Base-by-base conservation (phyloP, 139 green algal genomes). In the Chlorella sp. region DNA sequence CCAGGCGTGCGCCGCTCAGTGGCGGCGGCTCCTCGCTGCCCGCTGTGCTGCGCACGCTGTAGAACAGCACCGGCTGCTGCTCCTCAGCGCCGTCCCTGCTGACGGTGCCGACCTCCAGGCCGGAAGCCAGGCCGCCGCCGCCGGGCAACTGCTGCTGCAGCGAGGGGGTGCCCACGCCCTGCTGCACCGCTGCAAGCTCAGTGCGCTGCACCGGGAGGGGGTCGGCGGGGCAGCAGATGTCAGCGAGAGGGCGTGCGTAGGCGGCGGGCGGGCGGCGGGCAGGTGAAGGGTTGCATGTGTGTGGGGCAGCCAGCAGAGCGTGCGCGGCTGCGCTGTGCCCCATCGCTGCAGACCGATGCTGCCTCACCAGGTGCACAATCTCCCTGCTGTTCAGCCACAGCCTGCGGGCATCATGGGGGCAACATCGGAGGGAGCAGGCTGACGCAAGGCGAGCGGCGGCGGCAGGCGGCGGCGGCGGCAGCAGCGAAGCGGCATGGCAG, bases 371-470 rank as follows among this genome's bases (percentile, higher is more conserved):
- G 44, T 84, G 79, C 32, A 65, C n/a, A 26, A 84, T 43, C 51
- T 88, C 84, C 7, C 88, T 76, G 8, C 79, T 90, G 19, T 69
- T 86, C 13, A 46, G 81, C 88, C 88, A 92, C 1, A 92, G 36
- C 70, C 88, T 90, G 84, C 51, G 16, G 14, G 11, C 73, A 58
- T 2, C 0, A 64, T 11, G 36, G 68, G 68, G 36, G 51, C 2
- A 16, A 60, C 51, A 11, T 11, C 62, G 43, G 32, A n/a, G n/a
- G 44, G 32, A 44, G 43, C 19, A 34, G 28, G 60, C 11, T 68
- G 60, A n/a, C 6, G 46, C n/a, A 51, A 20, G 38, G 14, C 13
- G 34, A 11, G 34, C 38, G 11, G 7, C 69, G 22, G 69, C 44
- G 69, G 40, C 40, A 36, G 40, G 28, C 14, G 17, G 22, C 22